A percentile compares a stretch with the other conserved stretches of the same genome.
Conservation (phyloP, 169 alveolate species). For the Plasmodium vinckei region DNA sequence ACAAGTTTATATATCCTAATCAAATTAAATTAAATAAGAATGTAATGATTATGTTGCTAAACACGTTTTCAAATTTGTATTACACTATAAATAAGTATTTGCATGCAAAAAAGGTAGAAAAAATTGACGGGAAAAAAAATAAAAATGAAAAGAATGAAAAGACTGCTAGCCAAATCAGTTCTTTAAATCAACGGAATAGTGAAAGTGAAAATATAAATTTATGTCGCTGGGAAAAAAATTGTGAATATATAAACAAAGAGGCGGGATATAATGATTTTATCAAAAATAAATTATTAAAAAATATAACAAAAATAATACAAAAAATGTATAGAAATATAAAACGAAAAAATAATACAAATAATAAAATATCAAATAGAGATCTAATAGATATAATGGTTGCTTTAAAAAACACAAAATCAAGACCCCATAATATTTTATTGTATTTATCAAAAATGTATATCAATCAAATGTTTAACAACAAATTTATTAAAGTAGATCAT, state of each 20-base stretch:
- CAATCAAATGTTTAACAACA: conserved; percentile 3
- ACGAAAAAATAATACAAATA: background rate
- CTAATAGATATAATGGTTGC: conserved; percentile 25
- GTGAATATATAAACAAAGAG: background rate
- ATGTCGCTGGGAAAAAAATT: too few relatives aligned
- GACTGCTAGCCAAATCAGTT: background rate
- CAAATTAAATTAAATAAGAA: background rate
- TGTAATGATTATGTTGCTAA: conserved; percentile 2
- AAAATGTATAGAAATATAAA: conserved; percentile 18
- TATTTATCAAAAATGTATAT: conserved; percentile 14
- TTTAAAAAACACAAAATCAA: conserved; percentile 20
- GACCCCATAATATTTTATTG: background rate
- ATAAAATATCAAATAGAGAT: conserved; percentile 26
- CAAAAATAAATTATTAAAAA: conserved; percentile 15
- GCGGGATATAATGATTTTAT: background rate
- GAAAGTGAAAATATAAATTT: background rate
- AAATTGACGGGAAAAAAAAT: background rate
- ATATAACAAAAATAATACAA: background rate
- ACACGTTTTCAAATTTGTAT: conserved; percentile 23
- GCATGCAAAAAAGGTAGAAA: background rate
- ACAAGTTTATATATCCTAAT: background rate
- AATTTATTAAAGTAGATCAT: conserved; percentile 10
- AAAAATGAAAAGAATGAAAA: background rate
- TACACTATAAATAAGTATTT: conserved; percentile 28
- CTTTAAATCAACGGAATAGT: background rate